Conservation (phyloP, 495 filamentous ascomycete genomes). For the Penicillium robsamsonii region DNA sequence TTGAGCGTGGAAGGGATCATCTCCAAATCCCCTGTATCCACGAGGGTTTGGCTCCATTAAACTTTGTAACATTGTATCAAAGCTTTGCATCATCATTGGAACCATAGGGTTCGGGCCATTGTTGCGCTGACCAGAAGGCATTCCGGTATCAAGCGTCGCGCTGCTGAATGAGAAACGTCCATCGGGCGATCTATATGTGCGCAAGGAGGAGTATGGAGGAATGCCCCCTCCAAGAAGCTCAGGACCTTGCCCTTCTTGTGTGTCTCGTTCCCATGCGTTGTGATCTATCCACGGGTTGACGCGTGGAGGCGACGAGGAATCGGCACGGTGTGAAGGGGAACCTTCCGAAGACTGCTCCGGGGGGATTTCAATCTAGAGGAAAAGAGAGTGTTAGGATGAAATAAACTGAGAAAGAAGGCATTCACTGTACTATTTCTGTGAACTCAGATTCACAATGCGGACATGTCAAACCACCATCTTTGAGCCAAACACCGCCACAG, state of each 20-base stretch:
- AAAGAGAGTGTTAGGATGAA: slow-evolving; percentile 12
- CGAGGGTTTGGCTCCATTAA: slow-evolving; percentile 28
- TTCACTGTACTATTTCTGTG: slow-evolving; percentile 66
- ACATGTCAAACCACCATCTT: slow-evolving; percentile 66
- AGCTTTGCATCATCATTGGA: slow-evolving; percentile 30
- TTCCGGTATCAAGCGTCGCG: slow-evolving; percentile 32
- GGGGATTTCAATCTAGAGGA: slow-evolving; percentile 36
- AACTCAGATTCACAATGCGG: slow-evolving; percentile 76
- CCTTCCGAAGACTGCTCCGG: slow-evolving; percentile 26
- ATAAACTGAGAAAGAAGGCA: slow-evolving; percentile 19
- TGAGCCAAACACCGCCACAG: slow-evolving; percentile 77
- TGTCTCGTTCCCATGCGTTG: slow-evolving; percentile 40
- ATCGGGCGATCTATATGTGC: slow-evolving; percentile 48
- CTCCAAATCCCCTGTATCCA: slow-evolving; percentile 3
- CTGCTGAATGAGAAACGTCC: slow-evolving; percentile 41
- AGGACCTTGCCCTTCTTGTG: slow-evolving; percentile 36
- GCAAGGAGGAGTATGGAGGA: slow-evolving; percentile 29
- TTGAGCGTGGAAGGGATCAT: slow-evolving; percentile 12
- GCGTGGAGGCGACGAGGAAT: slow-evolving; percentile 13
- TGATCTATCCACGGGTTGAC: slow-evolving; percentile 34
- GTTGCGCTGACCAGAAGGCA: slow-evolving; percentile 21
- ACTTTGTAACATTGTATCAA: slow-evolving; percentile 35
- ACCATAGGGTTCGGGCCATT: slow-evolving; percentile 24
- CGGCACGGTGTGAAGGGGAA: slow-evolving; percentile 21
- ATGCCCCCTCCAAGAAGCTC: not conserved